These are phyloP conservation scores for Bryoerythrophyllum caledonicum DNA, from an alignment of 225 moss, liverwort and hornwort genomes.

Conservation along the genomic window DNA sequence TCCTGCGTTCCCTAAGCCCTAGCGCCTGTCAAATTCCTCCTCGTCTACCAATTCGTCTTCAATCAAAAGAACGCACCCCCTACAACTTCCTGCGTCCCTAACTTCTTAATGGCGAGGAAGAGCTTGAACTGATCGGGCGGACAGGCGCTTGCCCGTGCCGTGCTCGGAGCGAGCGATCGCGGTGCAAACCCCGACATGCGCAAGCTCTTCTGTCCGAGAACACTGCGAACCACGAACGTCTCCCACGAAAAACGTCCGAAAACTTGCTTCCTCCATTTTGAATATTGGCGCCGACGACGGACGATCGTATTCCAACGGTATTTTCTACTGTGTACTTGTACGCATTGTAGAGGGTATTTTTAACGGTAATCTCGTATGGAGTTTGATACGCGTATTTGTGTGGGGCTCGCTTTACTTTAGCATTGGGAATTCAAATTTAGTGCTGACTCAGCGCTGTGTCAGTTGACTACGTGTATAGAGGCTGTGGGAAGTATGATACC, in stretches of 20 bases:
- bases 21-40: not conserved
- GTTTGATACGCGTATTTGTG: not conserved
- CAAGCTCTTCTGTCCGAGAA: not conserved
- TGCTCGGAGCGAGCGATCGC: not conserved
- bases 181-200: not conserved
- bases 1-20: not conserved
- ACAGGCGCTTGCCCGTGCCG: not conserved
- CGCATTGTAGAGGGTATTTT: too few relatives aligned
- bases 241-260: slow-evolving; percentile 10
- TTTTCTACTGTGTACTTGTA: too few relatives aligned
- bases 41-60: not conserved
- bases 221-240: not conserved
- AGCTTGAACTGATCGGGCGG: not conserved
- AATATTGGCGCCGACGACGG: slow-evolving; percentile 44
- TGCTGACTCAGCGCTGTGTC: not conserved
- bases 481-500: too few relatives aligned
- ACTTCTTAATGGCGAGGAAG: slow-evolving; percentile 3
- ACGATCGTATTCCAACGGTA: not conserved
- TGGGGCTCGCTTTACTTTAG: too few relatives aligned
- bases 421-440: not conserved
- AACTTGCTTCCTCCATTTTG: slow-evolving; percentile 28
- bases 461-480: too few relatives aligned
- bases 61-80: slow-evolving; percentile 2
- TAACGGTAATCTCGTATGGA: fast-evolving
- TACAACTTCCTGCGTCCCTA: slow-evolving; percentile 12